Evolutionary conservation across 2,329 filamentous ascomycete species (phyloP).

Genomic region (Clonostachys chloroleuca): DNA sequence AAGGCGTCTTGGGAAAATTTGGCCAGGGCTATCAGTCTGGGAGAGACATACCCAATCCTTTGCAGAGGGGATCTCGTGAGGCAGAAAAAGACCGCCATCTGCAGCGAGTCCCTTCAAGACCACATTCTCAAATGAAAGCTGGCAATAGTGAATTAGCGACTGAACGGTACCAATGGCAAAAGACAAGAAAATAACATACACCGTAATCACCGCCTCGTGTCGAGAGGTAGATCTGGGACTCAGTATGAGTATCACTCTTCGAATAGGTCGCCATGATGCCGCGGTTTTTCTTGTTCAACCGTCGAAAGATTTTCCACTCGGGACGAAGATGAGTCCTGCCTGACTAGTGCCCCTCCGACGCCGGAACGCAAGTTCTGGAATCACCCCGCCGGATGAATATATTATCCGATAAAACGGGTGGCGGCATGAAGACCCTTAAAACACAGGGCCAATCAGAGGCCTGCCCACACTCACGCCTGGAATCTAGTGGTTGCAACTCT

Average conservation of each 20-base stretch:
- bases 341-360: too few relatives aligned
- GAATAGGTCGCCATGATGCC: not conserved
- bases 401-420: too few relatives aligned
- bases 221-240: conserved; percentile 44
- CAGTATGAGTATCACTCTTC: conserved; percentile 24
- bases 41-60: not conserved
- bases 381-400: too few relatives aligned
- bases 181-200: conserved; percentile 21
- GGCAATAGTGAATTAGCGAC: not conserved
- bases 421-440: too few relatives aligned
- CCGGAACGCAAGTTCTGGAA: too few relatives aligned
- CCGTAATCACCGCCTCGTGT: conserved; percentile 45
- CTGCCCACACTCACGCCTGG: too few relatives aligned
- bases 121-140: conserved; percentile 88
- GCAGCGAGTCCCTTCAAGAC: conserved; percentile 84
- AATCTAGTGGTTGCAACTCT: too few relatives aligned
- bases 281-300: not conserved
- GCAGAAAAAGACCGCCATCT: conserved; percentile 87
- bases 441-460: too few relatives aligned
- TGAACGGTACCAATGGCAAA: not conserved
- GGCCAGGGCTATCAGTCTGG: too few relatives aligned
- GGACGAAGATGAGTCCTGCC: too few relatives aligned
- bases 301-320: too few relatives aligned
- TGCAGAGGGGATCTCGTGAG: conserved; percentile 70
- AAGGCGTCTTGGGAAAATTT: too few relatives aligned